phyloP scores from a whole-genome alignment of 495 filamentous ascomycete species.

The Neurospora sp. region DNA sequence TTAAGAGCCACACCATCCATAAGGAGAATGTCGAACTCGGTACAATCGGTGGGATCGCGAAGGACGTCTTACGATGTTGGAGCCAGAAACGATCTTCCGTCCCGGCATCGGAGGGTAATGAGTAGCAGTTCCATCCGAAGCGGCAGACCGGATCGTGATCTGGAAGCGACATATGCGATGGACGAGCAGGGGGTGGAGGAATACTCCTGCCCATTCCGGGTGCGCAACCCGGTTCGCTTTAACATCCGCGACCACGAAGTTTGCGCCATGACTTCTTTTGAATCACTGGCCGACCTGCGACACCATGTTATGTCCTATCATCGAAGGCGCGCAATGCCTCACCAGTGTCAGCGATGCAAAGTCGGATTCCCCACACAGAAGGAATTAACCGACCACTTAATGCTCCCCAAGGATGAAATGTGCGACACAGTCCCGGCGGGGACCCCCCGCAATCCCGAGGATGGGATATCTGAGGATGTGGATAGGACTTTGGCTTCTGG shows the following conservation, averaged over 20 bases:
- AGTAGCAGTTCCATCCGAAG: background rate
- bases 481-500: background rate
- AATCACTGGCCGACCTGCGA: slow-evolving; percentile 11
- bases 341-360: slow-evolving; percentile 18
- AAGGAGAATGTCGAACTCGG: background rate
- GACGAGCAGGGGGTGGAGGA: background rate
- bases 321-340: background rate
- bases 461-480: slow-evolving; percentile 14
- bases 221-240: slow-evolving; percentile 27
- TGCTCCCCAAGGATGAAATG: slow-evolving; percentile 16
- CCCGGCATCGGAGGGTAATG: background rate
- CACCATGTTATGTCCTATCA: slow-evolving; percentile 15
- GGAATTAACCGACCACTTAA: slow-evolving; percentile 6
- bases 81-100: background rate
- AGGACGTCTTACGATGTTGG: background rate
- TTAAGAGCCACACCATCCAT: background rate
- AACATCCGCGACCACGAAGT: slow-evolving; percentile 24
- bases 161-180: background rate
- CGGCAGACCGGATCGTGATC: background rate
- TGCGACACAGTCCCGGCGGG: slow-evolving; percentile 8
- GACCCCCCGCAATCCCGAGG: slow-evolving; percentile 7
- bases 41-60: background rate
- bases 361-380: slow-evolving; percentile 2
- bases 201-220: slow-evolving; percentile 27
- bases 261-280: slow-evolving; percentile 19